Conservation (phyloP, 345 rosid species). For the Camelina hispida region DNA sequence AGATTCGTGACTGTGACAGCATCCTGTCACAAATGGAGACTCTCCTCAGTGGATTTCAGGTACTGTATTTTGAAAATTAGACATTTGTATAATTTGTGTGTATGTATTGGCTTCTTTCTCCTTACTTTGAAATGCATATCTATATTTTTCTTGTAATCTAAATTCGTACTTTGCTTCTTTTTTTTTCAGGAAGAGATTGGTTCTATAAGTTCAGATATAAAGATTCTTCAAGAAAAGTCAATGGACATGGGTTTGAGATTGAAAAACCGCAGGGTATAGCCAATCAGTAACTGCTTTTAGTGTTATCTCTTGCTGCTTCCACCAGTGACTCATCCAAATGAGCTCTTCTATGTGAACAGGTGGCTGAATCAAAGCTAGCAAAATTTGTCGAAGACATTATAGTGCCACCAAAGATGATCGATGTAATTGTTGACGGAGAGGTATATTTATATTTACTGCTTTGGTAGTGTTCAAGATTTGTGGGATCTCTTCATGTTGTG, state of each 20-base stretch:
- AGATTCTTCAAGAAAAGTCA: constrained; percentile 95
- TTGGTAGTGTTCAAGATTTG: background rate
- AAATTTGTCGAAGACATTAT: constrained; percentile 97
- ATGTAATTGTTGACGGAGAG: constrained; percentile 98
- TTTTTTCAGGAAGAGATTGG: constrained; percentile 82
- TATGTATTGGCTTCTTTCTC: background rate
- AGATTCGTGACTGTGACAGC: constrained; percentile 90
- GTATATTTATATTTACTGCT: too few species aligned
- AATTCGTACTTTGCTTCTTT: constrained; percentile 28
- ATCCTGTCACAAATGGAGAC: constrained; percentile 97
- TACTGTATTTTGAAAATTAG: constrained; percentile 24
- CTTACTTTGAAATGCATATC: background rate
- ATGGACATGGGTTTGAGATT: constrained; percentile 99
- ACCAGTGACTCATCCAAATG: constrained; percentile 28
- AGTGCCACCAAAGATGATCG: constrained; percentile 96
- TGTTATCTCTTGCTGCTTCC: constrained; percentile 29
- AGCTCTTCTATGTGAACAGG: constrained; percentile 53
- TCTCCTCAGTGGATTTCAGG: constrained; percentile 97
- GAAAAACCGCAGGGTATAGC: constrained; percentile 93
- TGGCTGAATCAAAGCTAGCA: constrained; percentile 94
- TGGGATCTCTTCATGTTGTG: constrained; percentile 31
- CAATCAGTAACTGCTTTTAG: constrained; percentile 8
- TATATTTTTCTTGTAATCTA: constrained; percentile 15
- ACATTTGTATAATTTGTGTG: background rate
- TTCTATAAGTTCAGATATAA: constrained; percentile 96